Conservation (phyloP, 768 basidiomycete species). For the Mycena latifolia region DNA sequence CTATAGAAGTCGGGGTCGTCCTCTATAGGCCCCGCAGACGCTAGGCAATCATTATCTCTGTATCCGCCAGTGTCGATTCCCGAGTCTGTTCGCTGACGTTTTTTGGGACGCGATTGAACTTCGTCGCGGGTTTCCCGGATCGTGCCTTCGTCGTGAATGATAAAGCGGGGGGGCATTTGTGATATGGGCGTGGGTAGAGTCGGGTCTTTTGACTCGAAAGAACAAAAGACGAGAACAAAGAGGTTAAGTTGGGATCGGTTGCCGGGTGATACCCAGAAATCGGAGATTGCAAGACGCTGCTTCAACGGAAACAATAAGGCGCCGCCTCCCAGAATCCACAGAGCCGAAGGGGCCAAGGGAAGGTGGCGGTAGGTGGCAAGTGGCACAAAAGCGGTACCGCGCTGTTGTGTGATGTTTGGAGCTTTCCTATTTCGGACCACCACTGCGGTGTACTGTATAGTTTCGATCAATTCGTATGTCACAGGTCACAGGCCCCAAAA, state of each 20-base stretch:
- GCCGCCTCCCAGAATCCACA: background rate
- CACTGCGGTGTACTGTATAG: no score
- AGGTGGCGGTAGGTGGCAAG: background rate
- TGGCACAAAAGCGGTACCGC: conserved; percentile 4
- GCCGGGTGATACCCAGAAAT: background rate
- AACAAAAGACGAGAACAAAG: conserved; percentile 30
- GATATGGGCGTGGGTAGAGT: conserved; percentile 5
- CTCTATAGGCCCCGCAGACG: conserved; percentile 24
- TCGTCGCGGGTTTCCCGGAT: conserved; percentile 47
- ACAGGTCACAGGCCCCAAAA: no score
- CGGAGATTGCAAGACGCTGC: background rate
- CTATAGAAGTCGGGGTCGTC: conserved; percentile 57
- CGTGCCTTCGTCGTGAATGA: conserved; percentile 48
- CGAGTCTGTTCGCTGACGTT: conserved; percentile 45
- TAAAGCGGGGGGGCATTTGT: conserved; percentile 41
- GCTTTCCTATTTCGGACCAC: background rate
- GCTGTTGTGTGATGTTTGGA: background rate
- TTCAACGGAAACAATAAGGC: background rate
- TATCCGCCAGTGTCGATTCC: conserved; percentile 39
- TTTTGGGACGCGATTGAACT: conserved; percentile 33
- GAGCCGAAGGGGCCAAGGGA: background rate
- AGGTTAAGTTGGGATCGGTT: conserved; percentile 13
- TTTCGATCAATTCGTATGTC: no score
- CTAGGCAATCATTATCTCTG: conserved; percentile 16
- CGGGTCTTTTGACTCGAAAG: conserved; percentile 26